phyloP scores from a whole-genome alignment of 1,284 basidiomycete genomes.

The Cryptococcus maquisensis region DNA sequence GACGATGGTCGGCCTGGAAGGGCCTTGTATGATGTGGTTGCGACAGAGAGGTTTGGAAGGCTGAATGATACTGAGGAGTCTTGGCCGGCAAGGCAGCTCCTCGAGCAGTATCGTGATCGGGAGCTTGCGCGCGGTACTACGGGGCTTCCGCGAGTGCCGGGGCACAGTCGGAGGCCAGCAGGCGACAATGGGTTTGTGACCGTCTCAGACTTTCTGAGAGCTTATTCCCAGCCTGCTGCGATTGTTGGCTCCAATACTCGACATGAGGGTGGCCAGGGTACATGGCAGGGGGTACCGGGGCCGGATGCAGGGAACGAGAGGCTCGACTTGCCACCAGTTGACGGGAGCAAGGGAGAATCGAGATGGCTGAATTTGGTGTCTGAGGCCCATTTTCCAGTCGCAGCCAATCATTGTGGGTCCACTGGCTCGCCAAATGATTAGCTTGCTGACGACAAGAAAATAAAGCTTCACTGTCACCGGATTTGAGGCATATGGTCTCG shows the following conservation, averaged over 20 bases:
- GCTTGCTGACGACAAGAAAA: not conserved
- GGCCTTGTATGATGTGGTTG: not conserved
- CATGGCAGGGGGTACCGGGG: no score
- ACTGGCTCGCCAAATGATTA: not conserved
- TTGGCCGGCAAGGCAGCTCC: not conserved
- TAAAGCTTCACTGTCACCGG: slow-evolving; percentile 45
- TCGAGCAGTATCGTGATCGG: not conserved
- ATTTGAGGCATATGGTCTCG: slow-evolving; percentile 45
- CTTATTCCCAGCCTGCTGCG: no score
- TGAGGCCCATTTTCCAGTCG: slow-evolving; percentile 37
- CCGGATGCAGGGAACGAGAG: no score
- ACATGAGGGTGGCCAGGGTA: no score
- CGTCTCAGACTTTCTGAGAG: no score
- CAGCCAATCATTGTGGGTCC: slow-evolving; percentile 47
- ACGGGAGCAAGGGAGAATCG: slow-evolving; percentile 9
- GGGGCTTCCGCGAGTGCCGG: not conserved
- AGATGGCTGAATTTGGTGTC: slow-evolving; percentile 37
- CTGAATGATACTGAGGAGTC: not conserved
- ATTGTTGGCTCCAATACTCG: no score
- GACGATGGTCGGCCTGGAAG: not conserved
- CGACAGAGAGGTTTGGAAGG: not conserved
- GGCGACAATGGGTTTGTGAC: no score
- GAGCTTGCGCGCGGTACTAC: not conserved
- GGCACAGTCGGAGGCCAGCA: not conserved
- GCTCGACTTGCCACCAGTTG: not conserved